phyloP scores from a whole-genome alignment of 164 flowering plant species.

The Tinospora cordifolia region DNA sequence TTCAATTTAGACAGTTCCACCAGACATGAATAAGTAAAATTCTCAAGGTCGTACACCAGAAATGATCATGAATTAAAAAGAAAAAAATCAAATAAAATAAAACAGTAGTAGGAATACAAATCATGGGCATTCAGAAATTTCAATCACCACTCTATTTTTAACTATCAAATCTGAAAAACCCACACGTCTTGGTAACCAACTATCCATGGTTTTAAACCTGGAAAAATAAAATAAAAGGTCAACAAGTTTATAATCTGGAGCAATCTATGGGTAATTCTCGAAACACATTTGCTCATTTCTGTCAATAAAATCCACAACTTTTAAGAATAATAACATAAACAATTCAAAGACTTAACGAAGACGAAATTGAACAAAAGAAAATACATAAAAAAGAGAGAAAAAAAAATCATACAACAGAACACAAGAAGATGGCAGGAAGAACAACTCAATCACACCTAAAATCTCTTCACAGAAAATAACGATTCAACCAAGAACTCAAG shows the following conservation, averaged over 20 bases:
- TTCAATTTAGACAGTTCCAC: no score
- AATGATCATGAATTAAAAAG: background rate
- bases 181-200: no score
- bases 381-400: no score
- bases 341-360: background rate
- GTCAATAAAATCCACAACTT: background rate
- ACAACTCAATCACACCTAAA: background rate
- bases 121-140: background rate
- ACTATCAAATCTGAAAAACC: background rate
- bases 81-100: no score
- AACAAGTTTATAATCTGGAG: background rate
- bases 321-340: background rate
- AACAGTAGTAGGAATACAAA: background rate
- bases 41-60: background rate
- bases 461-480: background rate
- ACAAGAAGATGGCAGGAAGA: no score
- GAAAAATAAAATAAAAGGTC: no score
- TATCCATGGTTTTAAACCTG: no score
- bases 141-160: background rate
- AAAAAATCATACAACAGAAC: no score
- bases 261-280: background rate
- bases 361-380: background rate
- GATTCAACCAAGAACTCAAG: background rate
- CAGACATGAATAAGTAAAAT: background rate
- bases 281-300: background rate